Evolutionary conservation across 2,329 filamentous ascomycete genomes (phyloP).

Genomic region (Talaromyces islandicus): DNA sequence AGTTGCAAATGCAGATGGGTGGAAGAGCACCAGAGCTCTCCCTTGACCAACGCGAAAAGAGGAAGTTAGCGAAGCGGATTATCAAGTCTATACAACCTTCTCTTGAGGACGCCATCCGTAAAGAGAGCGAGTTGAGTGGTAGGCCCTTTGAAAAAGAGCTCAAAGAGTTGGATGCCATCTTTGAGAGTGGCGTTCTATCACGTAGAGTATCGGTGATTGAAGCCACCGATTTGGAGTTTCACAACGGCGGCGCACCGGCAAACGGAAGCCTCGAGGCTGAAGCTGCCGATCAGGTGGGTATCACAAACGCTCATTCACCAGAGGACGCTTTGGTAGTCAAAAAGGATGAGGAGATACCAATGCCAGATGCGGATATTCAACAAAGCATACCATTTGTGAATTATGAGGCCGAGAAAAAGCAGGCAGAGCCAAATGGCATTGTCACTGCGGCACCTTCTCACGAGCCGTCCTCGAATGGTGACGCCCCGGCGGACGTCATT

Average conservation of each 20-base stretch:
- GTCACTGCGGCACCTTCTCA: conserved; percentile 9
- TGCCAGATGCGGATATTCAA: conserved; percentile 12
- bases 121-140: conserved; percentile 74
- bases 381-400: conserved; percentile 2
- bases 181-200: conserved; percentile 60
- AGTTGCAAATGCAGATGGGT: conserved; percentile 48
- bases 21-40: conserved; percentile 38
- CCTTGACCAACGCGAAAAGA: conserved; percentile 70
- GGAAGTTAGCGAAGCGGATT: conserved; percentile 82
- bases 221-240: conserved; percentile 32
- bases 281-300: conserved; percentile 11
- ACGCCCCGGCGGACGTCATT: conserved; percentile 19
- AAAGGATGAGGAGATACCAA: conserved; percentile 10
- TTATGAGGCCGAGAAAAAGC: conserved; percentile 5
- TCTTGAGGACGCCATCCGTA: conserved; percentile 67
- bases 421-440: conserved; percentile 3
- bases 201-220: conserved; percentile 45
- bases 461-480: conserved; percentile 4
- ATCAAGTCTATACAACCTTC: conserved; percentile 74
- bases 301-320: conserved; percentile 13
- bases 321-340: conserved; percentile 18
- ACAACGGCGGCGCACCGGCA: conserved; percentile 43
- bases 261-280: conserved; percentile 16
- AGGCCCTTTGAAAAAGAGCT: conserved; percentile 64
- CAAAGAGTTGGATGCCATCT: conserved; percentile 66